phyloP scores from a whole-genome alignment of 345 rosid species.

The Brassica juncea region DNA sequence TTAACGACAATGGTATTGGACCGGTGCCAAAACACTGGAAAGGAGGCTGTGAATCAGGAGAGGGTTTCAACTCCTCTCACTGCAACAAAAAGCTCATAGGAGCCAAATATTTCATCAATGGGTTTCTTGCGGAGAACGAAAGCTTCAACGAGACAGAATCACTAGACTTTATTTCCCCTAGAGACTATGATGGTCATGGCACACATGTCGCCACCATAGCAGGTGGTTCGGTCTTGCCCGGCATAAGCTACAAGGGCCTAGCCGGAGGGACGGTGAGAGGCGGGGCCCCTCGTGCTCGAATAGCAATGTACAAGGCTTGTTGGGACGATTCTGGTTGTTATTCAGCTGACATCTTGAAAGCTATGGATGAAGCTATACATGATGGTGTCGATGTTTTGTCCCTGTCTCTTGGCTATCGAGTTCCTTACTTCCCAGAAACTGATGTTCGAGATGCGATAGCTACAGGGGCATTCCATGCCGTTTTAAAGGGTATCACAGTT shows the following conservation, averaged over 20 bases:
- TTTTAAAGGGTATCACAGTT: constrained; percentile 1
- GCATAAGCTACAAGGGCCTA: background rate
- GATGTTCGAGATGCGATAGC: background rate
- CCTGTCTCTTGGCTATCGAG: background rate
- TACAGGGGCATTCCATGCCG: background rate
- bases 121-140: background rate
- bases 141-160: background rate
- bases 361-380: constrained; percentile 1
- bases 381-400: background rate
- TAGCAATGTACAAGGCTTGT: background rate
- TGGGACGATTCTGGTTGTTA: background rate
- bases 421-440: background rate
- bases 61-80: background rate
- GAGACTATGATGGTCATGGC: background rate
- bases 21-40: background rate
- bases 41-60: constrained; percentile 1
- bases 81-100: background rate
- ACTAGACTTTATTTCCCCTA: background rate
- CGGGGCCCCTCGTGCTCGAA: background rate
- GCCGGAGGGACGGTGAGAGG: background rate
- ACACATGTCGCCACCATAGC: background rate
- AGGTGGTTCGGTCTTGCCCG: background rate
- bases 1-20: background rate
- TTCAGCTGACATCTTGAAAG: constrained; percentile 1
- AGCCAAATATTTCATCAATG: background rate